A percentile compares a stretch with the other conserved stretches of the same genome.
These are phyloP conservation scores for Adansonia gregorii DNA, from an alignment of 441 rosid species.

Conservation along the genomic window DNA sequence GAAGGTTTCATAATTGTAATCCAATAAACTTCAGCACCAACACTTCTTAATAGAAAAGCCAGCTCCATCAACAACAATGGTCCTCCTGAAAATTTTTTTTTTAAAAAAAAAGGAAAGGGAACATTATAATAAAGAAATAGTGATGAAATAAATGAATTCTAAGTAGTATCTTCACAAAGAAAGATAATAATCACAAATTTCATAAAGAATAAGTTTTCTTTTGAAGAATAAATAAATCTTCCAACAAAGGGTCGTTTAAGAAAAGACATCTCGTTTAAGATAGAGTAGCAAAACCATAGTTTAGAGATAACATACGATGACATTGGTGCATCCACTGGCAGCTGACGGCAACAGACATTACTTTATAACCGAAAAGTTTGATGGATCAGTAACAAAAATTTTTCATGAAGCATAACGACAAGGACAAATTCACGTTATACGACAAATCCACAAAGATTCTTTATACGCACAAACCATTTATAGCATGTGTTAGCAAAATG, in stretches of 20 bases:
- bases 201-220: neutral
- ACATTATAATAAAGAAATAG: neutral
- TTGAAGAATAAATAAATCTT: neutral
- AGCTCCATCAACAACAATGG: slow-evolving; percentile 68
- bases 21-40: slow-evolving; percentile 66
- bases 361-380: neutral
- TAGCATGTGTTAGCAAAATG: slow-evolving; percentile 4
- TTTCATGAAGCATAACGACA: slow-evolving; percentile 1
- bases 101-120: slow-evolving; percentile 4
- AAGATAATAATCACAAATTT: neutral
- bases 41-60: slow-evolving; percentile 65
- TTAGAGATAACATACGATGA: neutral
- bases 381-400: neutral
- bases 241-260: neutral
- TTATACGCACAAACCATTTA: neutral
- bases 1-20: slow-evolving; percentile 52
- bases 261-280: slow-evolving; percentile 1
- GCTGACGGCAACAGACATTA: slow-evolving; percentile 8
- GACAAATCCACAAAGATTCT: slow-evolving; percentile 10
- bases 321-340: slow-evolving; percentile 7
- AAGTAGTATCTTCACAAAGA: slow-evolving; percentile 5
- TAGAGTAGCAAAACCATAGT: neutral
- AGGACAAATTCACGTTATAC: neutral
- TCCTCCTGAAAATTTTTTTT: slow-evolving; percentile 55
- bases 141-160: neutral